Percentiles rank a stretch among this genome's conserved stretches.
Evolutionary conservation across 176 grass and related monocot genomes (phyloP).

Genomic region (Aegilops sharonensis): DNA sequence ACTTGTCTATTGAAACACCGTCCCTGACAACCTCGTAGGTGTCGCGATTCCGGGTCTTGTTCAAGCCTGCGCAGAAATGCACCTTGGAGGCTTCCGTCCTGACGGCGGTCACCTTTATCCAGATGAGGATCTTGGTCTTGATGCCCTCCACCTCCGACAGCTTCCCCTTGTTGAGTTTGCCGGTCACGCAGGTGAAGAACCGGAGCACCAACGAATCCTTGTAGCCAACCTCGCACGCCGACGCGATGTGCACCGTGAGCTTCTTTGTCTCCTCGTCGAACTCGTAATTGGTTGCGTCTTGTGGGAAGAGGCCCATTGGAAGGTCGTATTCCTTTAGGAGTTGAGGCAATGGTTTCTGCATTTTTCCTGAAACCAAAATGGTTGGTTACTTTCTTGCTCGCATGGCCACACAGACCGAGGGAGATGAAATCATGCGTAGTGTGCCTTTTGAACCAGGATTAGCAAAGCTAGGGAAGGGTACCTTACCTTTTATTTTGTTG

Average conservation of each 20-base stretch:
- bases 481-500: constrained; percentile 89
- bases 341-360: constrained; percentile 84
- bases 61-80: constrained; percentile 59
- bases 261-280: constrained; percentile 67
- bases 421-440: background rate
- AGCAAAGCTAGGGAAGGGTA: background rate
- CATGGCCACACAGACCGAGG: too few relatives aligned
- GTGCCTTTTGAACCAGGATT: background rate
- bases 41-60: constrained; percentile 64
- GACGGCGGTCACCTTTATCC: constrained; percentile 61
- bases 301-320: constrained; percentile 64
- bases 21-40: constrained; percentile 78
- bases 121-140: constrained; percentile 86
- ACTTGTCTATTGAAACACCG: constrained; percentile 63
- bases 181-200: constrained; percentile 61
- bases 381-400: too few relatives aligned
- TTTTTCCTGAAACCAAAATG: constrained; percentile 61
- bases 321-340: constrained; percentile 74
- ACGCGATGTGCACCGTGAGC: constrained; percentile 61
- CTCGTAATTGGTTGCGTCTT: constrained; percentile 78
- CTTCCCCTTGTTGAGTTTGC: constrained; percentile 78
- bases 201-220: constrained; percentile 72
- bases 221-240: constrained; percentile 77
- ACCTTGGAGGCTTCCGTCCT: constrained; percentile 68
- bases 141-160: constrained; percentile 72